Evolutionary conservation across 352 stramenopile species (phyloP).

Genomic region (Phytophthora sansomeana): DNA sequence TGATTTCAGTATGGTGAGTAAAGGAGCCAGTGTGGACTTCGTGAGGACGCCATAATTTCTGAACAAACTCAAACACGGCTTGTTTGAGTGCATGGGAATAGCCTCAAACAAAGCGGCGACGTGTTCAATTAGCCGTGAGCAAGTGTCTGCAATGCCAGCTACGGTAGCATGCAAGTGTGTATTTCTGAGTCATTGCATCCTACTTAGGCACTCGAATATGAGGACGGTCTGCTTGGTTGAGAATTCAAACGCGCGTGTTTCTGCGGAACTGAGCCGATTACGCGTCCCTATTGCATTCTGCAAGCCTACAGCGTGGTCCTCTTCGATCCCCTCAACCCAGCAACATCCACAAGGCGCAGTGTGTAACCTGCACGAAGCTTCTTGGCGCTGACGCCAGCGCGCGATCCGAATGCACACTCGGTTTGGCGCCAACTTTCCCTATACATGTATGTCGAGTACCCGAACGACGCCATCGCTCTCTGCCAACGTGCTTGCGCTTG

Average conservation of each 20-base stretch:
- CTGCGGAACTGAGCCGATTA: conserved; percentile 20
- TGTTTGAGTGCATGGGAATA: neutral
- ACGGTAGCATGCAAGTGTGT: no score
- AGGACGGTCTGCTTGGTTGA: neutral
- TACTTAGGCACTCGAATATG: no score
- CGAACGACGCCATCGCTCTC: neutral
- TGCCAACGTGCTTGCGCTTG: conserved; percentile 6
- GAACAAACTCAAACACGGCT: neutral
- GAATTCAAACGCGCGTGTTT: conserved; percentile 20
- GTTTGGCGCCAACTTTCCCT: neutral
- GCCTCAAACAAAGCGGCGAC: neutral
- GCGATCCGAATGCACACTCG: neutral
- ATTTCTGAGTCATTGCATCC: no score
- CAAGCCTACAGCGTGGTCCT: neutral
- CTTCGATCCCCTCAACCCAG: conserved; percentile 5
- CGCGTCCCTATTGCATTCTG: neutral
- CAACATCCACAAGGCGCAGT: conserved; percentile 10
- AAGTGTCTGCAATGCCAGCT: neutral
- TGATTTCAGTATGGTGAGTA: conserved; percentile 5
- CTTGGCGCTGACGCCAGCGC: neutral
- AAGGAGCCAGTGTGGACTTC: conserved; percentile 25
- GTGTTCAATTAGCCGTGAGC: neutral
- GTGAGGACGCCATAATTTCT: neutral
- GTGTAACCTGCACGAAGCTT: neutral
- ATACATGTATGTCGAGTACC: no score